These are phyloP conservation scores for Viola pubescens DNA, from an alignment of 441 rosid species.

Conservation along the genomic window DNA sequence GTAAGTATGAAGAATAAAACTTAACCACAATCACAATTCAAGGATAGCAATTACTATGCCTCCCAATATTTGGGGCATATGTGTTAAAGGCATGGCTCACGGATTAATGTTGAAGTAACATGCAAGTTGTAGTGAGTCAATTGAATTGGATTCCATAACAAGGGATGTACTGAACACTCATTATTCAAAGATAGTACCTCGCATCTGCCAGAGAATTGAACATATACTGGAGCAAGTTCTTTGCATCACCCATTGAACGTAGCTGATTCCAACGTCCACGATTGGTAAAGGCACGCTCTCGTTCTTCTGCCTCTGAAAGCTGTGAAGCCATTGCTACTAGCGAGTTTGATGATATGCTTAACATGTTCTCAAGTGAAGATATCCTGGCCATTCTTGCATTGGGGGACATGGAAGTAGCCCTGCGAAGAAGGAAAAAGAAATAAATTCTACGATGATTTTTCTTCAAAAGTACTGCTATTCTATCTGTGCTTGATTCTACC, in stretches of 20 bases:
- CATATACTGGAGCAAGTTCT: constrained; percentile 92
- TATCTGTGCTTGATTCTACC: constrained; percentile 2
- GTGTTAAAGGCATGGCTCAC: no score
- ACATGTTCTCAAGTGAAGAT: constrained; percentile 89
- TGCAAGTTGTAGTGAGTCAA: no score
- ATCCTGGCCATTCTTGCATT: constrained; percentile 82
- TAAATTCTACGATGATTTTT: constrained; percentile 8
- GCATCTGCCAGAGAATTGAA: constrained; percentile 80
- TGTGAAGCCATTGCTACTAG: constrained; percentile 98
- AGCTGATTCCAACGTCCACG: constrained; percentile 99
- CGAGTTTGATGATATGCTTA: constrained; percentile 82
- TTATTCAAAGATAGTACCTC: constrained; percentile 43
- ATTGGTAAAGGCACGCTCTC: constrained; percentile 73
- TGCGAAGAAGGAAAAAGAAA: constrained; percentile 27
- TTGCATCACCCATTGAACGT: constrained; percentile 97
- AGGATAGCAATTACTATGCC: not conserved
- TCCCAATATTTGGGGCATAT: not conserved
- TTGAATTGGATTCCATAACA: no score
- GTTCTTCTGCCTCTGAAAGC: constrained; percentile 96
- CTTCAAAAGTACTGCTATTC: not conserved
- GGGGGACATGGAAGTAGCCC: constrained; percentile 94
- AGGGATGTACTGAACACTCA: not conserved
- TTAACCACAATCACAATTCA: constrained; percentile 4
- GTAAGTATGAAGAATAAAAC: not conserved
- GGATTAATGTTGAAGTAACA: no score